Conservation (phyloP, 352 stramenopile species). For the Phytophthora cactorum region DNA sequence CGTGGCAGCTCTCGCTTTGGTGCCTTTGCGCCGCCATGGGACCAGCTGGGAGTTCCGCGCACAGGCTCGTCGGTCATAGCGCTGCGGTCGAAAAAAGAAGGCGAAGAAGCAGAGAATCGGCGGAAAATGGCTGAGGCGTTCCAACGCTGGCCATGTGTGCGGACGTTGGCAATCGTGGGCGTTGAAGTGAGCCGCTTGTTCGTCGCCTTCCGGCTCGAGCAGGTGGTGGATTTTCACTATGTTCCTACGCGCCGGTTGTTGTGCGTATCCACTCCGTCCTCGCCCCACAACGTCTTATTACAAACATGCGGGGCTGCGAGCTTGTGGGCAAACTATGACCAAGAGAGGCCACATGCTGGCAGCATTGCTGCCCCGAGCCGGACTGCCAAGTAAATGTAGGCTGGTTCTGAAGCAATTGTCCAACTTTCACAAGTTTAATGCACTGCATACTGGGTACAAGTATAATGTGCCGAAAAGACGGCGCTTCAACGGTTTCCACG, state of each 20-base stretch:
- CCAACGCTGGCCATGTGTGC: conserved; percentile 26
- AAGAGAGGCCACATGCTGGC: conserved; percentile 21
- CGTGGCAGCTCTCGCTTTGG: conserved; percentile 24
- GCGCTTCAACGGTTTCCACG: conserved; percentile 12
- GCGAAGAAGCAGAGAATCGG: conserved; percentile 24
- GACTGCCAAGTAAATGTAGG: conserved; percentile 9
- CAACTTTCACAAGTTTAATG: conserved; percentile 11
- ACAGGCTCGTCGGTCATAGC: conserved; percentile 11
- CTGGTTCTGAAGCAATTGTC: conserved; percentile 25
- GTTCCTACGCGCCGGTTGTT: conserved; percentile 11
- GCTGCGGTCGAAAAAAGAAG: conserved; percentile 34
- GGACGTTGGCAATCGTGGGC: conserved; percentile 15
- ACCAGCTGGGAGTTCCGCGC: conserved; percentile 24
- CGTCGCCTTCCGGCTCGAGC: conserved; percentile 11
- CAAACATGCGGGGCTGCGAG: conserved; percentile 24
- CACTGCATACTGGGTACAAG: conserved; percentile 7
- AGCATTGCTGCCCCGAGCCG: neutral
- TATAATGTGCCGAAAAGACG: conserved; percentile 13
- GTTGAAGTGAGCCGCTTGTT: conserved; percentile 15
- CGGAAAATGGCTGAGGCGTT: conserved; percentile 30
- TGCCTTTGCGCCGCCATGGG: neutral
- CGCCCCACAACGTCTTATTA: conserved; percentile 26
- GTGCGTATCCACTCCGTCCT: conserved; percentile 18
- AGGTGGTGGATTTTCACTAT: conserved; percentile 25
- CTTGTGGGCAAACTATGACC: conserved; percentile 23